Percentiles rank a stretch among this genome's conserved stretches.
Evolutionary conservation across 2,329 filamentous ascomycete genomes (phyloP).

Genomic region (Ophiostoma australiae): DNA sequence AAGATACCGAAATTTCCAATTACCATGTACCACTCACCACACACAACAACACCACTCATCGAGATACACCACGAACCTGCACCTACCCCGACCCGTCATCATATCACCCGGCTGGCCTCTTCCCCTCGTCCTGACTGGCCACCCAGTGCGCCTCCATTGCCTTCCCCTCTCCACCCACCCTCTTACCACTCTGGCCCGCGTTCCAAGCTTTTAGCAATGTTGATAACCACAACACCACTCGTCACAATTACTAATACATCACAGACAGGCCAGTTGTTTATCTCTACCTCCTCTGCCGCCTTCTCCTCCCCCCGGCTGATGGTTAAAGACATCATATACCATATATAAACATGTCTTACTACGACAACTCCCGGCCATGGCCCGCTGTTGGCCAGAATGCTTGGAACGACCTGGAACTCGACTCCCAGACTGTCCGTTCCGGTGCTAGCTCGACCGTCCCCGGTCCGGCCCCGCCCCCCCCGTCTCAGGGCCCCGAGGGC

Average conservation of each 20-base stretch:
- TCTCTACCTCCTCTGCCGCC: not conserved
- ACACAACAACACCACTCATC: not conserved
- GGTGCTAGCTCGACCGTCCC: constrained; percentile 37
- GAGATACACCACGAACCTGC: not conserved
- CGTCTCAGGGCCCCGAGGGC: constrained; percentile 24
- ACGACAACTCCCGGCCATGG: constrained; percentile 32
- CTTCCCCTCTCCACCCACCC: constrained; percentile 4
- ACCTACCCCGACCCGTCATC: not conserved
- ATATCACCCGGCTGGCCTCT: constrained; percentile 6
- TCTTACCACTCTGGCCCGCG: not conserved
- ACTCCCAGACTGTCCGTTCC: constrained; percentile 32
- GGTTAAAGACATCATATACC: not conserved
- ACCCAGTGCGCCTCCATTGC: not conserved
- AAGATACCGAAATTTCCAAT: not conserved
- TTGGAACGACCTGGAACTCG: constrained; percentile 32
- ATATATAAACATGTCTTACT: constrained; percentile 31
- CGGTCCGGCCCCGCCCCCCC: constrained; percentile 32
- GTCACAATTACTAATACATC: not conserved
- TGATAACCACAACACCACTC: not conserved
- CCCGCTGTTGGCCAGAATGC: constrained; percentile 30
- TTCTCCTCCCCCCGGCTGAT: constrained; percentile 2
- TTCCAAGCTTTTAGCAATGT: not conserved
- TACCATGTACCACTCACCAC: not conserved
- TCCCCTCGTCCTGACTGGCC: constrained; percentile 17
- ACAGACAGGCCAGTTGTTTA: constrained; percentile 7